phyloP scores from a whole-genome alignment of 192 early-diverging fungal genomes.

The Coemansia sp. region DNA sequence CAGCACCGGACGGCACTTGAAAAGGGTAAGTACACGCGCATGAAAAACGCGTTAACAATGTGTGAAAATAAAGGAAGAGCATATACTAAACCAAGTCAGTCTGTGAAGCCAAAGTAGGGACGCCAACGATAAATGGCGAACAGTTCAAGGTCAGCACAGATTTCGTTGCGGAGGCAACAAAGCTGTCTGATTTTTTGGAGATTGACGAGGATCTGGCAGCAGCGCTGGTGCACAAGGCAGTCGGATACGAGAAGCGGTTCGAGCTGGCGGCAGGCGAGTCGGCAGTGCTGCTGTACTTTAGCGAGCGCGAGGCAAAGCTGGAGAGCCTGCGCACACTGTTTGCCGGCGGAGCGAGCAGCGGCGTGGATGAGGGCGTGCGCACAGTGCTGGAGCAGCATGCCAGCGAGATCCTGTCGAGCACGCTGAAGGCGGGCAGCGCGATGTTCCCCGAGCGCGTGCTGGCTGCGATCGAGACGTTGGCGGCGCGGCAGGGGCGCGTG shows the following conservation, averaged over 20 bases:
- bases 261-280: constrained; percentile 62
- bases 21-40: constrained; percentile 21
- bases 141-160: constrained; percentile 64
- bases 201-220: constrained; percentile 78
- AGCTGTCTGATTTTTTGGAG: constrained; percentile 77
- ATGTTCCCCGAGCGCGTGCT: constrained; percentile 59
- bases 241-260: constrained; percentile 54
- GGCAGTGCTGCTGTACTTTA: constrained; percentile 65
- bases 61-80: neutral
- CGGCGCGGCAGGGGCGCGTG: constrained; percentile 50
- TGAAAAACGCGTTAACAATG: neutral
- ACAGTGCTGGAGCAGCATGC: constrained; percentile 38
- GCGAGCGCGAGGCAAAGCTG: constrained; percentile 63
- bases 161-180: constrained; percentile 62
- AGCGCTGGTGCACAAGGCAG: constrained; percentile 58
- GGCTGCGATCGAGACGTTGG: constrained; percentile 49
- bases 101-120: constrained; percentile 1
- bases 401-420: constrained; percentile 34
- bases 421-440: constrained; percentile 12
- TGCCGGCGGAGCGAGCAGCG: constrained; percentile 49
- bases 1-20: constrained; percentile 43
- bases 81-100: neutral
- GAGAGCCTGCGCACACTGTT: constrained; percentile 56
- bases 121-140: constrained; percentile 58
- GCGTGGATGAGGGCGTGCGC: constrained; percentile 48